Conservation (phyloP, 2,329 filamentous ascomycete genomes). For the Daldinia sp. region DNA sequence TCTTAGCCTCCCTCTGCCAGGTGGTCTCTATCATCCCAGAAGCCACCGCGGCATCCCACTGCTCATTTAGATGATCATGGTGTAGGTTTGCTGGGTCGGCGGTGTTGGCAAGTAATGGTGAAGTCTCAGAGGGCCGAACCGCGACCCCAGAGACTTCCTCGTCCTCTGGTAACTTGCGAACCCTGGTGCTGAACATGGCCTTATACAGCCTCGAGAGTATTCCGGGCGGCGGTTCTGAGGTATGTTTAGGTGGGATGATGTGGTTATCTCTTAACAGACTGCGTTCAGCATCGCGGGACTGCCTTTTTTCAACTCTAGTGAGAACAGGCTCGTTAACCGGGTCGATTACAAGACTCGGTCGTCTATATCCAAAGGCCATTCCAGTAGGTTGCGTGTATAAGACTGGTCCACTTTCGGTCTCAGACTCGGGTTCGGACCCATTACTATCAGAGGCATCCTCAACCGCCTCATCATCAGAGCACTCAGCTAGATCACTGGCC, state of each 20-base stretch:
- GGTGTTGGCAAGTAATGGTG: conserved; percentile 58
- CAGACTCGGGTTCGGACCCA: conserved; percentile 51
- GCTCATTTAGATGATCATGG: conserved; percentile 72
- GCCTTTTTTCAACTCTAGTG: conserved; percentile 67
- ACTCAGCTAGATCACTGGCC: conserved; percentile 74
- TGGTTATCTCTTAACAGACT: conserved; percentile 75
- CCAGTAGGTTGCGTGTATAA: conserved; percentile 82
- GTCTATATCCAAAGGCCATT: conserved; percentile 77
- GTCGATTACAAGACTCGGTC: conserved; percentile 75
- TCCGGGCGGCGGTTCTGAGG: conserved; percentile 51
- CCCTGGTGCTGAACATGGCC: conserved; percentile 68
- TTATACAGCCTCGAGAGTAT: conserved; percentile 57
- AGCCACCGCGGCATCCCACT: conserved; percentile 88
- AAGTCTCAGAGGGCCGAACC: conserved; percentile 57
- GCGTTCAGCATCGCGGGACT: conserved; percentile 68
- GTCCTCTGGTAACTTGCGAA: conserved; percentile 56
- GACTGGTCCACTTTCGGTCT: conserved; percentile 59
- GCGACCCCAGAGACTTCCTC: conserved; percentile 53
- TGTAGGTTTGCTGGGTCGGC: conserved; percentile 60
- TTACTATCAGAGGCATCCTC: conserved; percentile 51
- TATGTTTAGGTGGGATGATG: conserved; percentile 71
- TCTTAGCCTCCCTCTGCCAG: conserved; percentile 90
- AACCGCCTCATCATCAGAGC: conserved; percentile 65
- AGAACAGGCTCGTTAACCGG: conserved; percentile 60
- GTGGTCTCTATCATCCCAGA: conserved; percentile 87